Percentiles rank a stretch among this genome's conserved stretches.
Evolutionary conservation across 73 alveolate genomes (phyloP).

Genomic region (Effrenium voratum): DNA sequence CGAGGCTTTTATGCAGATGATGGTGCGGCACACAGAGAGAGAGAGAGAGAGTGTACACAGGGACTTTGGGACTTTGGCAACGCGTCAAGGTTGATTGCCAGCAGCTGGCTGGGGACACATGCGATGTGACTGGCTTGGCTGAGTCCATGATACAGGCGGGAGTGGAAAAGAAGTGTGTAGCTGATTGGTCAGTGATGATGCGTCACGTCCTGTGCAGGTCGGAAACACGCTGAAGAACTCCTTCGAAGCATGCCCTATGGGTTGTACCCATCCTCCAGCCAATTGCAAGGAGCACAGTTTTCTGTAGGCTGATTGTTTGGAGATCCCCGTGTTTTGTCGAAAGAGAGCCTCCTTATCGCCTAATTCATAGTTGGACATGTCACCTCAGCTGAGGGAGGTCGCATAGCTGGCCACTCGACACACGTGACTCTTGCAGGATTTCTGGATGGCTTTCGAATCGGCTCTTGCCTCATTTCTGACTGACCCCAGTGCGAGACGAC

Average conservation of each 20-base stretch:
- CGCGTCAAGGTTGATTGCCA: conserved; percentile 68
- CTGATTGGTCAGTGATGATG: not conserved
- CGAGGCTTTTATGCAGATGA: conserved; percentile 68
- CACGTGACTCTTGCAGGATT: conserved; percentile 10
- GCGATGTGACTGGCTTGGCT: conserved; percentile 66
- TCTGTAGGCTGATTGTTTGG: too few species aligned
- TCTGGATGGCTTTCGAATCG: conserved; percentile 65
- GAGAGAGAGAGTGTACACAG: not conserved
- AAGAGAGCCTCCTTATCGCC: not conserved
- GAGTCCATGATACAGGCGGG: conserved; percentile 34
- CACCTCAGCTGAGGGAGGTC: too few species aligned
- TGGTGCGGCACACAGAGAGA: not conserved
- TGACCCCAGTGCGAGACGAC: not conserved
- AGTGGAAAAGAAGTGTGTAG: not conserved
- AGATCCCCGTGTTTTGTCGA: not conserved
- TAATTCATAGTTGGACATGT: too few species aligned
- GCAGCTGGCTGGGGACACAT: conserved; percentile 74
- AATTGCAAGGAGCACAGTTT: conserved; percentile 17
- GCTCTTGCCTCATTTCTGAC: not conserved
- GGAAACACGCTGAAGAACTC: not conserved
- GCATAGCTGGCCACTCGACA: not conserved
- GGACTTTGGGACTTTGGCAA: not conserved
- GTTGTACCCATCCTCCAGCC: not conserved
- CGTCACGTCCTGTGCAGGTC: not conserved
- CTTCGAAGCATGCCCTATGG: not conserved